A percentile compares a stretch with the other conserved stretches of the same genome.
These are phyloP conservation scores for Suillus paluster DNA, from an alignment of 768 basidiomycete genomes.

Conservation along the genomic window DNA sequence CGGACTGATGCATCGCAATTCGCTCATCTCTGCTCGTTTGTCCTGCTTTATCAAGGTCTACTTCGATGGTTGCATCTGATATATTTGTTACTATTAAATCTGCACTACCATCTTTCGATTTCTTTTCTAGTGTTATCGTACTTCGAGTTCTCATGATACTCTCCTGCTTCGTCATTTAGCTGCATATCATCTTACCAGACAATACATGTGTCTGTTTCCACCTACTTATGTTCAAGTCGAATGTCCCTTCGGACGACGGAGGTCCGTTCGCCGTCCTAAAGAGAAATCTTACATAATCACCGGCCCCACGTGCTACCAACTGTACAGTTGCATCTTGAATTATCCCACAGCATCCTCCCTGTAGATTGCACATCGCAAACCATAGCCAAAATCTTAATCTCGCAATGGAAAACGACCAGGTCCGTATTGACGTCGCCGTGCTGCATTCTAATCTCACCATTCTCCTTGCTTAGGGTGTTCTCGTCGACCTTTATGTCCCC, in stretches of 20 bases:
- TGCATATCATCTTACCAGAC: neutral
- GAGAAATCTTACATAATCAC: neutral
- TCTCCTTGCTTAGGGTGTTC: conserved; percentile 70
- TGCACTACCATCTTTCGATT: conserved; percentile 8
- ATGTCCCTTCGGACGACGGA: too few species aligned
- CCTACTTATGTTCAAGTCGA: too few species aligned
- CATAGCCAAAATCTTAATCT: conserved; percentile 18
- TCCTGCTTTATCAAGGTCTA: conserved; percentile 17
- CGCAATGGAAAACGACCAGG: conserved; percentile 92
- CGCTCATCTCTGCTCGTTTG: conserved; percentile 17
- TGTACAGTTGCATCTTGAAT: conserved; percentile 35
- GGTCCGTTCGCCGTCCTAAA: too few species aligned
- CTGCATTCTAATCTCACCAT: neutral
- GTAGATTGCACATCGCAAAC: conserved; percentile 1
- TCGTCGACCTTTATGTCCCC: conserved; percentile 99
- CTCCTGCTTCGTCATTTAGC: neutral
- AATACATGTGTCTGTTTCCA: neutral
- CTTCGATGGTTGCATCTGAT: conserved; percentile 21
- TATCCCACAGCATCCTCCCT: conserved; percentile 32
- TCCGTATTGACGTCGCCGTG: conserved; percentile 38
- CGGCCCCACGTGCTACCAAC: conserved; percentile 12
- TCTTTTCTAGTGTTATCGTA: conserved; percentile 1
- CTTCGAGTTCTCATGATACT: neutral
- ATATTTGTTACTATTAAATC: conserved; percentile 16
- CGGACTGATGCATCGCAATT: too few species aligned